A percentile compares a stretch with the other conserved stretches of the same genome.
phyloP scores from a whole-genome alignment of 169 alveolate genomes.

The Cryptosporidium muris region DNA sequence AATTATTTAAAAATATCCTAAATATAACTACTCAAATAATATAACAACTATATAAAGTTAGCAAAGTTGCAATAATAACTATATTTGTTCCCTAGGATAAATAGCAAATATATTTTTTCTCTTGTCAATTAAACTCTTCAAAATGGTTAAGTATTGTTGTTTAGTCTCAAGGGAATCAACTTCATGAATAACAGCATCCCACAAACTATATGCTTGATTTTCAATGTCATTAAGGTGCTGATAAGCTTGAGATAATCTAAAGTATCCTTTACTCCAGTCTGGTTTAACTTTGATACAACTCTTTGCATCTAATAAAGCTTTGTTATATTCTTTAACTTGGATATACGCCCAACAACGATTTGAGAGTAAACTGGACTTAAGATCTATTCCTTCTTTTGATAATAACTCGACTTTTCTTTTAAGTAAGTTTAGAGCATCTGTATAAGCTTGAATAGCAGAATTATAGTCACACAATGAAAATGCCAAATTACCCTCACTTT shows the following conservation, averaged over 20 bases:
- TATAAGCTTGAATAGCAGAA: slow-evolving; percentile 7
- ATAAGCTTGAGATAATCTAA: slow-evolving; percentile 56
- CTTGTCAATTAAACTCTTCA: slow-evolving; percentile 28
- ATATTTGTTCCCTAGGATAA: too few relatives aligned
- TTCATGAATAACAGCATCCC: slow-evolving; percentile 62
- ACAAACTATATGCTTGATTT: slow-evolving; percentile 54
- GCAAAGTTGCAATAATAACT: too few relatives aligned
- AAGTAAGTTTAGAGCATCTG: slow-evolving; percentile 30
- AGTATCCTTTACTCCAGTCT: slow-evolving; percentile 62
- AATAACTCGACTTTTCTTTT: slow-evolving; percentile 5
- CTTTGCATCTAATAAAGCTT: slow-evolving; percentile 35
- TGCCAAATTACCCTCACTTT: slow-evolving; percentile 32
- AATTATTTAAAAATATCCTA: too few relatives aligned
- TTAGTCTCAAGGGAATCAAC: not conserved
- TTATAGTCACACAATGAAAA: slow-evolving; percentile 24
- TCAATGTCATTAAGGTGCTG: slow-evolving; percentile 22
- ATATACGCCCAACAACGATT: slow-evolving; percentile 47
- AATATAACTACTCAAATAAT: too few relatives aligned
- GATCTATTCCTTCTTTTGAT: slow-evolving; percentile 11
- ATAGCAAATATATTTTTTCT: not conserved
- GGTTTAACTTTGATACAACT: slow-evolving; percentile 41
- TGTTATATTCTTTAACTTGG: slow-evolving; percentile 11
- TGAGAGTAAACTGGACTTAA: slow-evolving; percentile 60
- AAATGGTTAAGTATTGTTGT: slow-evolving; percentile 25
- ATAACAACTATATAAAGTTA: too few relatives aligned